Evolutionary conservation across 1,139 yeast species (phyloP), one percentile per base, ranked within the genome.

Genomic region (Geotrichum europaeum): DNA sequence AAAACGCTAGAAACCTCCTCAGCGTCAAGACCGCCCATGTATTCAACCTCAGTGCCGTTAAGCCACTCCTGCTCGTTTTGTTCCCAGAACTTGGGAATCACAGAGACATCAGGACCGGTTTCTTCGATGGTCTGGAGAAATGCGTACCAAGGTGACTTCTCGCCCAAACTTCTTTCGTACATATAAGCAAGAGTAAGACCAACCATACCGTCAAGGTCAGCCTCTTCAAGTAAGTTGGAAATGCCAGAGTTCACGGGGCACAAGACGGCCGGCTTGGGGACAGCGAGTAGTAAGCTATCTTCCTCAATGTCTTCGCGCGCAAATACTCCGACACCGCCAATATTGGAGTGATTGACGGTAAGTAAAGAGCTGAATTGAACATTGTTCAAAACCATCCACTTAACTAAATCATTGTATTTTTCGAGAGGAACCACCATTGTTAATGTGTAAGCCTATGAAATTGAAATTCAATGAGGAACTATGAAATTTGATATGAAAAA

Each of bases 251-350:
- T 75, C 64, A 63, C 64, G 2, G 75, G 75, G 10, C 73, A 70
- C 13, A 75, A 65, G 7, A 73, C 70, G 13, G 66, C 62, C 6
- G 63, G 61, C 56, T 75, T 75, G 2, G 76, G 75, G 6, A 74
- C 71, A 15, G 66, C 60, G 25, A 73, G 64, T 4, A 74, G 59
- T 20, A 70, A 62, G 13, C 65, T 65, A 36, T 73, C 78, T 15
- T 72, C 71, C 10, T 71, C 69, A 18, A 82, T 71, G 53, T 76
- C 76, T 59, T 71, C 67, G 52, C 72, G 72, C 6, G 87, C 84
- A 71, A 86, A 88, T 0, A 90, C 95, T 3, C 96, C 96, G 3
- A 84, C 68, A 0, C 96, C 96, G 1, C 92, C 90, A 7, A 76
- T 65, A 6, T 74, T 67, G 0, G 94, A 86, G 18, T 69, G 64